These are phyloP conservation scores for Akanthomyces lecanii DNA, from an alignment of 2,329 filamentous ascomycete species.

Conservation along the genomic window DNA sequence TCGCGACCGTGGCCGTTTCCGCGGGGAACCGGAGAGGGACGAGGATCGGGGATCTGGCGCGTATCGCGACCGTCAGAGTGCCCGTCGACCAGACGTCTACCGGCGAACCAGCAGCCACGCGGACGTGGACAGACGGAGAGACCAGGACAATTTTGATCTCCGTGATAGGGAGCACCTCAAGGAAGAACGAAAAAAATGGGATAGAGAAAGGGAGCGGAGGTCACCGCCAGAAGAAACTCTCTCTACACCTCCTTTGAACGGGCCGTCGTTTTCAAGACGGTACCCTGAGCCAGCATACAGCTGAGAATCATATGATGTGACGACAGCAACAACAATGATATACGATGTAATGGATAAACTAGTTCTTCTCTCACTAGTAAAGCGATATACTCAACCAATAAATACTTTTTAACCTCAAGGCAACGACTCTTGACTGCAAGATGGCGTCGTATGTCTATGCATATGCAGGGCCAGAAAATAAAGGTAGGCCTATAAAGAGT, in stretches of 20 bases:
- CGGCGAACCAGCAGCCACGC: constrained; percentile 48
- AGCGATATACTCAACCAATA: background rate
- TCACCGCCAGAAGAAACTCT: constrained; percentile 28
- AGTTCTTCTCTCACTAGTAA: background rate
- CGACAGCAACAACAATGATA: constrained; percentile 6
- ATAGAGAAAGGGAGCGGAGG: constrained; percentile 28
- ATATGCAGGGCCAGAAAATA: background rate
- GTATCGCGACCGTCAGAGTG: constrained; percentile 32
- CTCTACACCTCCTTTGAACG: constrained; percentile 28
- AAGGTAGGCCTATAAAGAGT: background rate
- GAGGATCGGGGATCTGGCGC: constrained; percentile 29
- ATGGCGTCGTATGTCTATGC: background rate
- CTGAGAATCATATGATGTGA: constrained; percentile 19
- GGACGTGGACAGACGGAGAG: constrained; percentile 42
- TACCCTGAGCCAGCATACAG: constrained; percentile 36
- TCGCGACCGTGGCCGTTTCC: constrained; percentile 30
- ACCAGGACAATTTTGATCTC: constrained; percentile 32
- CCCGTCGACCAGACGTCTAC: constrained; percentile 37
- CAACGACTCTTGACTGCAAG: background rate
- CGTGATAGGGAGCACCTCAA: constrained; percentile 30
- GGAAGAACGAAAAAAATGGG: constrained; percentile 33
- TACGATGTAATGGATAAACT: background rate
- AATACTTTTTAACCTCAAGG: background rate
- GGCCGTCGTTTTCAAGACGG: constrained; percentile 32
- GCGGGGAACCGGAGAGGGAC: constrained; percentile 29